Conservation (phyloP, 176 grass and related monocot species). For the Ensete glaucum region DNA sequence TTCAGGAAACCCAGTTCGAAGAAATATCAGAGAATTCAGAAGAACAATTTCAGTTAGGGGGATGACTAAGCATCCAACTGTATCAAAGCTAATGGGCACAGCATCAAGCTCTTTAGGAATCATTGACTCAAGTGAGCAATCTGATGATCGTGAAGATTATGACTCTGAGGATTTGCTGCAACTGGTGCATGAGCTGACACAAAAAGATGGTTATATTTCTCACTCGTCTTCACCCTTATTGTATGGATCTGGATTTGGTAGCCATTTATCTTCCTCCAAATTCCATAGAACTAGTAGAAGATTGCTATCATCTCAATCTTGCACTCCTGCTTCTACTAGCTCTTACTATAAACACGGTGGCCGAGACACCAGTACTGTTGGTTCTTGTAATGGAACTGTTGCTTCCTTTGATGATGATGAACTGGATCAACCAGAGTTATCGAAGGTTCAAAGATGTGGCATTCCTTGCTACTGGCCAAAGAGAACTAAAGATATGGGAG, state of each 20-base stretch:
- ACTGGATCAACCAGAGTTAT: conserved; percentile 40
- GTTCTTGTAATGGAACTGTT: conserved; percentile 49
- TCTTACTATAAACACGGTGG: conserved; percentile 54
- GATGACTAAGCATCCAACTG: conserved; percentile 22
- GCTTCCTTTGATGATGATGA: conserved; percentile 65
- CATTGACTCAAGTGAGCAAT: conserved; percentile 39
- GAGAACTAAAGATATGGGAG: conserved; percentile 24
- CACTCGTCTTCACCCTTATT: conserved; percentile 48
- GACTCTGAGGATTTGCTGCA: conserved; percentile 26
- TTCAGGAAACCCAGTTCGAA: conserved; percentile 38
- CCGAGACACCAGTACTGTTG: conserved; percentile 25
- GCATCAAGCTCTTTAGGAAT: conserved; percentile 16
- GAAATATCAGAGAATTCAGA: conserved; percentile 40
- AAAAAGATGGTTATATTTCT: conserved; percentile 48
- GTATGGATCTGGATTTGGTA: conserved; percentile 51
- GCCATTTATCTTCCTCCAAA: conserved; percentile 52
- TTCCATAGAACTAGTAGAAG: conserved; percentile 37
- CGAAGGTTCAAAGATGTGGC: conserved; percentile 41
- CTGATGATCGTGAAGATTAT: conserved; percentile 47
- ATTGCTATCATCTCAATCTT: conserved; percentile 64
- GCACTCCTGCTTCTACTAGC: conserved; percentile 62
- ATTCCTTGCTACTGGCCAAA: conserved; percentile 49
- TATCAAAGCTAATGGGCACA: conserved; percentile 36
- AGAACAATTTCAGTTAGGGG: conserved; percentile 26
- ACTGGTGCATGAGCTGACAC: conserved; percentile 35